phyloP scores from a whole-genome alignment of 202 grass and related monocot genomes.

The Saccharum hybrid region DNA sequence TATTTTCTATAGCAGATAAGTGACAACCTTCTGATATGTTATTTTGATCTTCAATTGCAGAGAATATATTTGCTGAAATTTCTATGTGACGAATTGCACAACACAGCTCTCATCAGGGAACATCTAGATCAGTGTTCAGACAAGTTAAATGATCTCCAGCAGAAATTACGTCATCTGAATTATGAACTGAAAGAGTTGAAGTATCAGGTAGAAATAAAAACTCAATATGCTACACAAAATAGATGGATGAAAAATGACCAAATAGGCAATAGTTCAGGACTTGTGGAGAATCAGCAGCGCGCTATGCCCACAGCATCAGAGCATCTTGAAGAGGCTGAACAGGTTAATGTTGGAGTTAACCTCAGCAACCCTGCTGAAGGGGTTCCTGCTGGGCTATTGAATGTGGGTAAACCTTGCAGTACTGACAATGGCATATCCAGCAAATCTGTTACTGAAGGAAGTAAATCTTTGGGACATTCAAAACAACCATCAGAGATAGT shows the following conservation, averaged over 20 bases:
- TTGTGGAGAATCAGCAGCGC: conserved; percentile 48
- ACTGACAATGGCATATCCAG: conserved; percentile 36
- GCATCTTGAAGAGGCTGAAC: conserved; percentile 51
- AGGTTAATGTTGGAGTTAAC: conserved; percentile 54
- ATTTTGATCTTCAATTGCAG: conserved; percentile 61
- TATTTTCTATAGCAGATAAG: conserved; percentile 38
- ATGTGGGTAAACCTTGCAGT: conserved; percentile 40
- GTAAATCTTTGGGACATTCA: conserved; percentile 47
- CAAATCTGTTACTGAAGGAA: conserved; percentile 41
- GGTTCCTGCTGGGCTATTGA: conserved; percentile 29
- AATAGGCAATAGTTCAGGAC: conserved; percentile 45
- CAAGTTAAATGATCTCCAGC: conserved; percentile 81
- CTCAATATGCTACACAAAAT: conserved; percentile 53
- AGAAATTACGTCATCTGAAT: conserved; percentile 72
- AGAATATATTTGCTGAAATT: conserved; percentile 91
- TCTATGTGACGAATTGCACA: conserved; percentile 90
- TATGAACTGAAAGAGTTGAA: conserved; percentile 87
- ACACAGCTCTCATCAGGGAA: conserved; percentile 85
- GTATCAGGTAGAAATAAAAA: conserved; percentile 63
- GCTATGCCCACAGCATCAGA: conserved; percentile 32
- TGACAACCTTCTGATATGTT: conserved; percentile 47
- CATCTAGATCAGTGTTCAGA: conserved; percentile 91
- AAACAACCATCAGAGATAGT: conserved; percentile 41
- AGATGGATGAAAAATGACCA: conserved; percentile 59
- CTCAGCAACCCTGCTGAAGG: conserved; percentile 54